Base-by-base conservation (phyloP, 2,329 filamentous ascomycete genomes). In the Pleoardoris graminearum region DNA sequence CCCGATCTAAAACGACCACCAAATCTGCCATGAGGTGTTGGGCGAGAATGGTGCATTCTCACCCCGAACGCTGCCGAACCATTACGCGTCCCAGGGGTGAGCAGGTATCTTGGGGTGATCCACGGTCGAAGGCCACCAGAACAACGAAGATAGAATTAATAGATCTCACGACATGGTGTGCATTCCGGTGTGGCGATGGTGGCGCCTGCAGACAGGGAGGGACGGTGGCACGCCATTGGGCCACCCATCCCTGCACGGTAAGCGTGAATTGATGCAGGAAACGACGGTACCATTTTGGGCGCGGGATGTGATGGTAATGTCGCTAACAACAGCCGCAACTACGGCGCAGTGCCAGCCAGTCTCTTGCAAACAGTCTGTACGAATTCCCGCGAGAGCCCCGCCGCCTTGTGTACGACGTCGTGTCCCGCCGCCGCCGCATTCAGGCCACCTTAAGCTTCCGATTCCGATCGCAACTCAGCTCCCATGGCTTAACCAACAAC, bases 1-100 rank as follows among this genome's bases (percentile, higher is more conserved):
- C 54, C 83, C 83, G 50, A 81, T 78, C 57, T 80, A 78, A 60
- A 84, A 85, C 7, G 82, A 83, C 3, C 82, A 83, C 19, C 85
- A 71, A 19, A 82, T 61, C 47, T 82, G 68, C 81, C 81, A 84
- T 42, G 68, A 62, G 32, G 58, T 58, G 43, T 64, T 71, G 58
- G 77, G 72, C 25, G 63, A 58, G 45, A 75, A 54, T 37, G 61
- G 44, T 10, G 57, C 43, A 46, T 44, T 51, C 39, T 46, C 58
- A 37, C 61, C 50, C 27, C 53, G 53, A 37, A 42, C 32, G 17
- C 37, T 53, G 46, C 50, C 57, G 56, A 44, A 49, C 49, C 50
- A 63, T 63, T 50, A 60, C 54, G 49, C 57, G 56, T 21, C 53
- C 54, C 57, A 59, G 47, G 33, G 57, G 41, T 25, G 56, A 60